A percentile compares a stretch with the other conserved stretches of the same genome.
Evolutionary conservation across 345 rosid genomes (phyloP).

Genomic region (Draba incana): DNA sequence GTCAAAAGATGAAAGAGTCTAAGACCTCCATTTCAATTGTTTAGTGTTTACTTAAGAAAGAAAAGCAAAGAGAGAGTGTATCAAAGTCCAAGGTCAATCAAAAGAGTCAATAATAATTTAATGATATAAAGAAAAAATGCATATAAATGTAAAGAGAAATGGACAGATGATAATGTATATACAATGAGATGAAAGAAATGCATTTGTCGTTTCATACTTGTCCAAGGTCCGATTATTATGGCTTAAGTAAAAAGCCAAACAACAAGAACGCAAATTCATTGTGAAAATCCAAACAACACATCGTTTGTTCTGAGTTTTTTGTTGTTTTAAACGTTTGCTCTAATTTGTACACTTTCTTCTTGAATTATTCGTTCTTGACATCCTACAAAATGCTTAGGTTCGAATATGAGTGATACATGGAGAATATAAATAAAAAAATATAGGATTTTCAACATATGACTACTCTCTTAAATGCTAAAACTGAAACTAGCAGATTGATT

Average conservation of each 20-base stretch:
- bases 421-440: not conserved
- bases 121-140: not conserved
- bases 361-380: constrained; percentile 39
- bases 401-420: constrained; percentile 11
- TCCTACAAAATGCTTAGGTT: constrained; percentile 29
- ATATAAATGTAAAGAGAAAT: constrained; percentile 19
- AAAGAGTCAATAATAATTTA: constrained; percentile 16
- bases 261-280: constrained; percentile 22
- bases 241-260: constrained; percentile 24
- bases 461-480: not conserved
- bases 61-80: constrained; percentile 10
- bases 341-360: constrained; percentile 28
- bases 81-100: constrained; percentile 33
- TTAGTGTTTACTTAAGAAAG: constrained; percentile 4
- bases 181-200: constrained; percentile 27
- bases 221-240: constrained; percentile 13
- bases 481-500: not conserved
- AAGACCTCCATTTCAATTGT: constrained; percentile 9
- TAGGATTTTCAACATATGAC: not conserved
- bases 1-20: constrained; percentile 13
- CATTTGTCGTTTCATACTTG: constrained; percentile 39
- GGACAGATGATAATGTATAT: constrained; percentile 21
- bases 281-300: constrained; percentile 1
- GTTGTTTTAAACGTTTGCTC: constrained; percentile 24
- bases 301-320: constrained; percentile 17